phyloP scores from a whole-genome alignment of 179 eudicot species.

The Monotropa hypopitys region DNA sequence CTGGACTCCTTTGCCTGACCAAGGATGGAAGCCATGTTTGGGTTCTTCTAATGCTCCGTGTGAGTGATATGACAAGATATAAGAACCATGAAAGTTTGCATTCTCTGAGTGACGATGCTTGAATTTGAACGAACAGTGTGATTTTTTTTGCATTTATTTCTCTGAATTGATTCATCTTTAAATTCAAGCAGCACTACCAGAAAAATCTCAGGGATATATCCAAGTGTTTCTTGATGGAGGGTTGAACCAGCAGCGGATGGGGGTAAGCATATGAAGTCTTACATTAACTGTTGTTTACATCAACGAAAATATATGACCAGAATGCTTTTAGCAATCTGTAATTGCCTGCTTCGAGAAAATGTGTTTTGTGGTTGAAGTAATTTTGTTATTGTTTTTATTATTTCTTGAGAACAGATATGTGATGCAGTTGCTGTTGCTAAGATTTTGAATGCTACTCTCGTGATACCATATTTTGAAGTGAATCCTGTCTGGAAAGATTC shows the following conservation, averaged over 20 bases:
- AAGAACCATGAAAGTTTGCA: not conserved
- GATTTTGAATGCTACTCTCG: conserved; percentile 85
- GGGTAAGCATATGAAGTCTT: conserved; percentile 39
- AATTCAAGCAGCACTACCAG: conserved; percentile 42
- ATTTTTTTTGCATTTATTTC: not conserved
- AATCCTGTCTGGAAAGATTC: conserved; percentile 98
- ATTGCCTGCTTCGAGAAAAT: conserved; percentile 1
- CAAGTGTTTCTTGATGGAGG: conserved; percentile 98
- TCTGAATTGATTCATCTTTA: conserved; percentile 3
- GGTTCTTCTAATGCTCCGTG: conserved; percentile 31
- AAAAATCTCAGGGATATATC: conserved; percentile 64
- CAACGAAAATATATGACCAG: not conserved
- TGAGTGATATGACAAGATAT: conserved; percentile 23
- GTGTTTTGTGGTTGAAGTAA: not conserved
- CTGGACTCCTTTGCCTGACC: conserved; percentile 72
- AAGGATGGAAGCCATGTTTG: conserved; percentile 77
- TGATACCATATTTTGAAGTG: conserved; percentile 91
- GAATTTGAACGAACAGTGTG: not conserved
- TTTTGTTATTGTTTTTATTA: not conserved
- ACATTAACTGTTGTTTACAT: not conserved
- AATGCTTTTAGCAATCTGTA: not conserved
- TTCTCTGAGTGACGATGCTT: not conserved
- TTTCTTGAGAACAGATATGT: conserved; percentile 49
- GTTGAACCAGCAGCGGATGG: conserved; percentile 95
- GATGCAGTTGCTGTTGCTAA: conserved; percentile 98